Conservation (phyloP, 331 rosid species). For the Acacia pycnantha region DNA sequence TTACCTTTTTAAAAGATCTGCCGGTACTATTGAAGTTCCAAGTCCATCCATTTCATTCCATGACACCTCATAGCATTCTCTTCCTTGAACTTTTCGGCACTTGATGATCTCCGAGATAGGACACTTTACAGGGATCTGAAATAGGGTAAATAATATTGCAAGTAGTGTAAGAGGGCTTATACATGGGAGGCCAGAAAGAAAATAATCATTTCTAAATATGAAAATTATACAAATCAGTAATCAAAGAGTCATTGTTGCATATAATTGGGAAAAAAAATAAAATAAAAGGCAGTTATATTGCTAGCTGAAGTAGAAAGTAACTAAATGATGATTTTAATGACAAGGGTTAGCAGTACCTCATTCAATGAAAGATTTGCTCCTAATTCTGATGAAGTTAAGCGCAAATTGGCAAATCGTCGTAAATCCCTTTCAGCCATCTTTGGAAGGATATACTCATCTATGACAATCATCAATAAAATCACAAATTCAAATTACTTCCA, state of each 20-base stretch:
- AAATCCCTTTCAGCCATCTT: constrained; percentile 76
- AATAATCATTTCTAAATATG: not conserved
- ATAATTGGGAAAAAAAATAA: not conserved
- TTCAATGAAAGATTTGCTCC: constrained; percentile 64
- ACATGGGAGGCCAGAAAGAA: not conserved
- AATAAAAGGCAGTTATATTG: not conserved
- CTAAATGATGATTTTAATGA: constrained; percentile 1
- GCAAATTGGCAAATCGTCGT: constrained; percentile 69
- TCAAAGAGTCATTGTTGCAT: not conserved
- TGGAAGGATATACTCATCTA: constrained; percentile 83
- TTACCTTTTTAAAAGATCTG: constrained; percentile 57
- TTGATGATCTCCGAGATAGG: constrained; percentile 70
- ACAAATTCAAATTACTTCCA: not conserved
- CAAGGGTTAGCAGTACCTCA: constrained; percentile 41
- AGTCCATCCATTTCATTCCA: constrained; percentile 71
- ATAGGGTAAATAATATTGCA: not conserved
- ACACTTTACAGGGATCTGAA: constrained; percentile 69
- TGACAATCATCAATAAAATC: constrained; percentile 37
- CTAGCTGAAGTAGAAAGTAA: not conserved
- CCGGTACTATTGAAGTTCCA: constrained; percentile 57
- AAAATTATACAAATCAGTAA: not conserved
- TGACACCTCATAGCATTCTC: constrained; percentile 73
- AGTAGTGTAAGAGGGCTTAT: not conserved
- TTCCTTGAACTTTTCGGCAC: constrained; percentile 61
- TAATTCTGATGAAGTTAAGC: constrained; percentile 52